Conservation (phyloP, 2,329 filamentous ascomycete genomes). For the Penicillium sp. region DNA sequence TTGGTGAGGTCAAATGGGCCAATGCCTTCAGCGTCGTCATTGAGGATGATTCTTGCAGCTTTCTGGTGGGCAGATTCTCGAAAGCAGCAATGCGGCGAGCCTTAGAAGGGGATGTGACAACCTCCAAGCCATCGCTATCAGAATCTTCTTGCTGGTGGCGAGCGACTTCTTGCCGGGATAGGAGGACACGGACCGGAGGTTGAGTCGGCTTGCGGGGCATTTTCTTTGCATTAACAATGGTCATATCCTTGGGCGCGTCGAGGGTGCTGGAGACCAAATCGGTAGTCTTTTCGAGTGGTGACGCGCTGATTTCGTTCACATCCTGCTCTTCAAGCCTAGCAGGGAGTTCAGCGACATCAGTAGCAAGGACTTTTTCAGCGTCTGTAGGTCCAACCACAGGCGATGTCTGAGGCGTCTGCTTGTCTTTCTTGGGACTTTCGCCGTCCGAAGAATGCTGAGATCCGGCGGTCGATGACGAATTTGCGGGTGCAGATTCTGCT, state of each 20-base stretch:
- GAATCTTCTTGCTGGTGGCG: conserved; percentile 47
- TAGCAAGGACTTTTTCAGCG: conserved; percentile 10
- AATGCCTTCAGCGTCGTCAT: conserved; percentile 72
- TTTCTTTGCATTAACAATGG: conserved; percentile 23
- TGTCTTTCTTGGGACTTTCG: conserved; percentile 46
- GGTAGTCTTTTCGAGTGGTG: conserved; percentile 45
- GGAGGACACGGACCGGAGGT: conserved; percentile 44
- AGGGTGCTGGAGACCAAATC: conserved; percentile 30
- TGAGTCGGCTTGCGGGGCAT: conserved; percentile 32
- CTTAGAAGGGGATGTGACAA: conserved; percentile 54
- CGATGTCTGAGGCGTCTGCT: conserved; percentile 74
- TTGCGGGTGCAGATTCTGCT: conserved; percentile 33
- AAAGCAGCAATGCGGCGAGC: conserved; percentile 63
- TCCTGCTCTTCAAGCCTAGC: conserved; percentile 7
- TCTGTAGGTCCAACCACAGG: conserved; percentile 43
- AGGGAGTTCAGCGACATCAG: neutral
- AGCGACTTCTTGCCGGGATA: conserved; percentile 45
- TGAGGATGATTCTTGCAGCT: conserved; percentile 62
- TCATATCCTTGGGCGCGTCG: conserved; percentile 15
- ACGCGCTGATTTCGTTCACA: conserved; percentile 38
- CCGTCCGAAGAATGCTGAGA: conserved; percentile 54
- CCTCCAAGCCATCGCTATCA: conserved; percentile 63
- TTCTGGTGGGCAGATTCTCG: conserved; percentile 66
- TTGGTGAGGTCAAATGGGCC: conserved; percentile 69
- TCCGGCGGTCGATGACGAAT: conserved; percentile 50